Base-by-base conservation (phyloP, 2,329 filamentous ascomycete genomes). In the Colletotrichum spaethianum region DNA sequence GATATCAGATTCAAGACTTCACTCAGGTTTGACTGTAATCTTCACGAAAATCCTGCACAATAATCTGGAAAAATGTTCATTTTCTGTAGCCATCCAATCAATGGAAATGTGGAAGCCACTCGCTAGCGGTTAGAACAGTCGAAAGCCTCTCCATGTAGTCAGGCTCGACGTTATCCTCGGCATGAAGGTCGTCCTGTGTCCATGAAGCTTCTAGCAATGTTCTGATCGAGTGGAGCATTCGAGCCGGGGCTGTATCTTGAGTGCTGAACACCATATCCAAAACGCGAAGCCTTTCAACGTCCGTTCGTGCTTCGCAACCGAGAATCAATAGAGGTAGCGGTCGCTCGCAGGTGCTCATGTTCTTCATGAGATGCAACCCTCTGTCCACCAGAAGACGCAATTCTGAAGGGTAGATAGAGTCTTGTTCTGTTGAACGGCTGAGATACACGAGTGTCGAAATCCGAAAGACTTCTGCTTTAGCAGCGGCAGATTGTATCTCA, bases 181-280 rank as follows among this genome's bases (percentile, higher is more conserved):
- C 53, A 1, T 63, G 69, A 0, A 83, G 74, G 57, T 83, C 81
- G 4, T 81, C 76, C 55, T 83, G 82, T 3, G 78, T 76, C 82
- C 81, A 83, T 2, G 80, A 42, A 0, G 76, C 74, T 50, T 80
- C 64, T 0, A 83, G 16, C 4, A 82, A 28, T 1, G 56, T n/a
- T 46, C 73, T 76, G 0, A 76, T 53, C 4, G 75, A 66, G 1
- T 75, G 68, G 3, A 79, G 74, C 2, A 74, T 76, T 7, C 78
- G 67, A 1, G 75, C 76, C 0, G 69, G 65, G 9, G n/a, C n/a
- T 0, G 52, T 69, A 0, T 63, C 57, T 9, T 77, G 75, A 0
- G 78, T 78, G 48, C 73, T 78, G 0, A 74, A 33, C 14, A 83
- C 78, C 0, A 83, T 63, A 3, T 77, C 67, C 1, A 79, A 63